Evolutionary conservation across 2,329 filamentous ascomycete genomes (phyloP).

Genomic region (Pyricularia sp.): DNA sequence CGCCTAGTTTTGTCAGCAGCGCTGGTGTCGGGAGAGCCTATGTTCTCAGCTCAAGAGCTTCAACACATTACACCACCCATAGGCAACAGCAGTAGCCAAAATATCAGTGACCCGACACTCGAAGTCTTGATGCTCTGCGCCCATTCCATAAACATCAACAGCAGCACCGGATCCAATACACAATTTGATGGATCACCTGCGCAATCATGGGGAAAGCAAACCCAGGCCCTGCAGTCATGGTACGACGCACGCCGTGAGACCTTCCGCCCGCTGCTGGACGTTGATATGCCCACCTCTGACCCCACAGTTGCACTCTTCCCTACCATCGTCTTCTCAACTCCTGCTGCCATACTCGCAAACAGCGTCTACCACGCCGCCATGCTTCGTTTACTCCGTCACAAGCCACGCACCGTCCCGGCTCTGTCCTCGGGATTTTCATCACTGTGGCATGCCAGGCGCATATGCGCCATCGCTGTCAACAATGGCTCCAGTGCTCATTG

Average conservation of each 20-base stretch:
- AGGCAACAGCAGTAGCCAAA: background rate
- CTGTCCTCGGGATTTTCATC: slow-evolving; percentile 26
- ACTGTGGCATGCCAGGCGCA: slow-evolving; percentile 37
- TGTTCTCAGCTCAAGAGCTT: background rate
- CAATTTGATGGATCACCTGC: background rate
- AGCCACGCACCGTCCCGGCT: slow-evolving; percentile 31
- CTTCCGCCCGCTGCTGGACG: background rate
- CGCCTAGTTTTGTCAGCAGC: background rate
- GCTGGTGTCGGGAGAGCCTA: background rate
- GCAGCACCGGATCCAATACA: background rate
- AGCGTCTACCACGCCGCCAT: slow-evolving; percentile 48
- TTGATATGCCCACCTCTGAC: background rate
- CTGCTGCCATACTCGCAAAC: slow-evolving; percentile 33
- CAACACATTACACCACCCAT: background rate
- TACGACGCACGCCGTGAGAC: background rate
- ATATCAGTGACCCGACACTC: background rate
- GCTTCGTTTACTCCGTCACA: slow-evolving; percentile 39
- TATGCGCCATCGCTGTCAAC: slow-evolving; percentile 38
- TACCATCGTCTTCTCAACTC: slow-evolving; percentile 28
- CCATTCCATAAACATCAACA: background rate
- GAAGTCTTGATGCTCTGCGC: background rate
- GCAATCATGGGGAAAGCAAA: background rate
- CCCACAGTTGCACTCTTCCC: slow-evolving; percentile 20
- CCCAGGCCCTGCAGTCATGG: background rate
- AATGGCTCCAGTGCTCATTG: slow-evolving; percentile 33